A percentile compares a stretch with the other conserved stretches of the same genome.
phyloP scores from a whole-genome alignment of 73 alveolate genomes.

The Effrenium voratum region DNA sequence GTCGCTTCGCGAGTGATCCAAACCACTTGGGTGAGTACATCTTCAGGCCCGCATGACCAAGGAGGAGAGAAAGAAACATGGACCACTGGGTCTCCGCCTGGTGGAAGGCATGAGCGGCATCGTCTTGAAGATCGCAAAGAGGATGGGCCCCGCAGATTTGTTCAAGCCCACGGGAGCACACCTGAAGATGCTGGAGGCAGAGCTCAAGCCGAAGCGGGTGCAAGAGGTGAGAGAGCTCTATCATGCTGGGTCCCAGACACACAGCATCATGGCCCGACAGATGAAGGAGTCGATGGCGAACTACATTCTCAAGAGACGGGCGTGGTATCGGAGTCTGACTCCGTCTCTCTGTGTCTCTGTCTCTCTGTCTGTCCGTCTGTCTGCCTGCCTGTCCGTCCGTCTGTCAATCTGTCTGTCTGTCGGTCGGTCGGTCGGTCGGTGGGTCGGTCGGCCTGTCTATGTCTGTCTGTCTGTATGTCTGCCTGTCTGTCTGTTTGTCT shows the following conservation, averaged over 20 bases:
- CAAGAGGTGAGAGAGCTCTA: slow-evolving; percentile 54
- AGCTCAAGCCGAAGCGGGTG: background rate
- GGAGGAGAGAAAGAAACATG: background rate
- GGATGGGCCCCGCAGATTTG: background rate
- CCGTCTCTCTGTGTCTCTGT: too few species aligned
- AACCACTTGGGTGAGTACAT: background rate
- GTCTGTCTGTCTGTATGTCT: background rate
- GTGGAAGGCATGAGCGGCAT: background rate
- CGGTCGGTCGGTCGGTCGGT: too few species aligned
- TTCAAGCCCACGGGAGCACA: background rate
- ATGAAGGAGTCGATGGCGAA: background rate
- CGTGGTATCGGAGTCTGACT: slow-evolving; percentile 25
- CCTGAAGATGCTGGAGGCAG: background rate
- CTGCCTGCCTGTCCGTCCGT: too few species aligned
- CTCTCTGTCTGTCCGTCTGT: too few species aligned
- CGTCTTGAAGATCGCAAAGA: background rate
- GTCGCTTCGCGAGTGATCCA: background rate
- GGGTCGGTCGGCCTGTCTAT: too few species aligned
- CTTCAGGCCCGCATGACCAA: background rate
- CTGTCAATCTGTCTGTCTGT: too few species aligned
- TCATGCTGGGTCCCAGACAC: background rate
- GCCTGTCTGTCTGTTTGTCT: background rate
- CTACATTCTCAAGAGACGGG: background rate
- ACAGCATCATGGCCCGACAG: background rate
- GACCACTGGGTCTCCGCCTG: background rate